Conservation (phyloP, 2,329 filamentous ascomycete genomes). For the Phyllosticta paracitricarpa region DNA sequence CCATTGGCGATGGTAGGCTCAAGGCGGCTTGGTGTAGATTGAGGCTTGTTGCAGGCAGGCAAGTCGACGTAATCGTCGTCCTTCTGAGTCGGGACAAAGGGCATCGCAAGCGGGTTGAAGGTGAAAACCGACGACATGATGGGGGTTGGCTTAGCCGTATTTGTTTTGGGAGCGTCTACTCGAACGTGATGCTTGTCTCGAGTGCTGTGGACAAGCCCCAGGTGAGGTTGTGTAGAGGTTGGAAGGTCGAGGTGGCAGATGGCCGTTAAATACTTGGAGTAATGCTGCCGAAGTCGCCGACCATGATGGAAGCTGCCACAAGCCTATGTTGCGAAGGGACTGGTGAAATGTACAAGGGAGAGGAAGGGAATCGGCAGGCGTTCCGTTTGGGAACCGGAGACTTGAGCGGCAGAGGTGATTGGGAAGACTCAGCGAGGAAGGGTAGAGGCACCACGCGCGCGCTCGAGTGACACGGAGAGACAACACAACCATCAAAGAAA, state of each 20-base stretch:
- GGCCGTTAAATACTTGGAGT: not conserved
- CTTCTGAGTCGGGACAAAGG: not conserved
- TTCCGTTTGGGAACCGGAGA: too few species aligned
- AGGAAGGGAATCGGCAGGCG: too few species aligned
- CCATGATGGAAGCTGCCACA: not conserved
- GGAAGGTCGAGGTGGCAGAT: not conserved
- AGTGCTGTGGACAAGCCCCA: not conserved
- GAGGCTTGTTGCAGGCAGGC: not conserved
- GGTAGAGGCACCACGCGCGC: too few species aligned
- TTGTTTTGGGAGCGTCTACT: not conserved
- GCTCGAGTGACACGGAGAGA: too few species aligned
- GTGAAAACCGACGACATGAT: not conserved
- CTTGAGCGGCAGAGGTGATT: too few species aligned
- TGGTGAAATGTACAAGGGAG: too few species aligned
- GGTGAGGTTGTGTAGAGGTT: not conserved
- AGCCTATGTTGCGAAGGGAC: not conserved
- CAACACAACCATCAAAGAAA: too few species aligned
- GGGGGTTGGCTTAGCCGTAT: not conserved
- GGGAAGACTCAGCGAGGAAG: too few species aligned
- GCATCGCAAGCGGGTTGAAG: not conserved
- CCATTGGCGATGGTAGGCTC: not conserved
- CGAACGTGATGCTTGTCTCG: not conserved
- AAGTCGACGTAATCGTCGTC: not conserved
- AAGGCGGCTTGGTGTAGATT: not conserved
- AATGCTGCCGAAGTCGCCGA: not conserved